A percentile compares a stretch with the other conserved stretches of the same genome.
Conservation (phyloP, 345 rosid genomes). For the Pistacia integerrima region DNA sequence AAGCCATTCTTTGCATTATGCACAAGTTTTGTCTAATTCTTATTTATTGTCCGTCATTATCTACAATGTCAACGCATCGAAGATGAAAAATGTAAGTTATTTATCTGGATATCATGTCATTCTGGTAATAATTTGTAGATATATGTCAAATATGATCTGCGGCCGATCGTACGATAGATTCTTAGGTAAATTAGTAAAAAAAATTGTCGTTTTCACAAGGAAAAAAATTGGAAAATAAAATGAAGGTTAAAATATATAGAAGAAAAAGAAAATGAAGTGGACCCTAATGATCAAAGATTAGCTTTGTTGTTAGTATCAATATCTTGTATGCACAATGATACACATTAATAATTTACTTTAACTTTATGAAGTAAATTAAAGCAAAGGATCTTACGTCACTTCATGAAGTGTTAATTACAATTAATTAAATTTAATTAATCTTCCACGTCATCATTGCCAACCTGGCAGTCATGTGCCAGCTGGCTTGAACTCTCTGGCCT, state of each 20-base stretch:
- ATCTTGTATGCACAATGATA: slow-evolving; percentile 22
- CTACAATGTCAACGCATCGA: too few relatives aligned
- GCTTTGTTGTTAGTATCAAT: slow-evolving; percentile 30
- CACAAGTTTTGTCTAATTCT: too few relatives aligned
- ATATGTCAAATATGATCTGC: too few relatives aligned
- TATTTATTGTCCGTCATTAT: too few relatives aligned
- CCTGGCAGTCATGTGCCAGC: slow-evolving; percentile 31
- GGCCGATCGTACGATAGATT: too few relatives aligned
- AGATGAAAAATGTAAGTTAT: too few relatives aligned
- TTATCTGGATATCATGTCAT: too few relatives aligned
- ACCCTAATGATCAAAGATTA: slow-evolving; percentile 30
- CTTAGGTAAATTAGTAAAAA: too few relatives aligned
- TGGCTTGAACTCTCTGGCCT: slow-evolving; percentile 22
- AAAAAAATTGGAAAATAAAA: not conserved
- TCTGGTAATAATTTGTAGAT: too few relatives aligned
- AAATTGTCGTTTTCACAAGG: not conserved
- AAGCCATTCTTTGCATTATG: too few relatives aligned
- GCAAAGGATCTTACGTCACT: slow-evolving; percentile 59
- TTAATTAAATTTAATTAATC: slow-evolving; percentile 5
- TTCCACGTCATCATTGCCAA: slow-evolving; percentile 37
- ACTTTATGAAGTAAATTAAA: slow-evolving; percentile 33
- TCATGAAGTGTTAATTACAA: slow-evolving; percentile 30
- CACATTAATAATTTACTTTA: slow-evolving; percentile 22
- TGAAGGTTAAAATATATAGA: not conserved
- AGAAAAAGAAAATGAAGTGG: slow-evolving; percentile 21